Evolutionary conservation across 1,284 basidiomycete genomes (phyloP), one percentile per base, ranked within the genome.

Genomic region (Malassezia brasiliensis): DNA sequence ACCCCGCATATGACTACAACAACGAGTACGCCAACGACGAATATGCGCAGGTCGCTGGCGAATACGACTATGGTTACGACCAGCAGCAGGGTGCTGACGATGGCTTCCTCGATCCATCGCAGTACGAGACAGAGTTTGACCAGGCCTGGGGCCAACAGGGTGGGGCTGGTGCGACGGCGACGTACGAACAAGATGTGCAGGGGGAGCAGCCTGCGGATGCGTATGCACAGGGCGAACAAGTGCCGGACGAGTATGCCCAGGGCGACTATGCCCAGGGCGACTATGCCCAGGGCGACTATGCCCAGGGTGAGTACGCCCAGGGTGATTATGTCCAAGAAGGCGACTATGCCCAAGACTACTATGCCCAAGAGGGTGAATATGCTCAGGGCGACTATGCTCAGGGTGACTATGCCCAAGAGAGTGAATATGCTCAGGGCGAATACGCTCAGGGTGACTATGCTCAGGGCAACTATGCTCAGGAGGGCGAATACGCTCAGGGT

Each of bases 21-120:
- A 2, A 25, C 34, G 46, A 20, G 14, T 20, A 47, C n/a, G n/a
- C 4, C 47, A 17, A 20, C 12, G 32, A n/a, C 22, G 25, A 19
- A 22, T n/a, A 49, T 8, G n/a, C 35, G 5, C 38, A 22, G 31
- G 40, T 7, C 6, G 12, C 15, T 5, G 19, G 22, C 20, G 38
- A 15, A 1, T 30, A 48, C 4, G 38, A 31, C 11, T 17, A 30
- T 14, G 48, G 19, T 10, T 28, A 39, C 37, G 37, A 49, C 10
- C 47, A 38, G 47, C 28, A 25, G 17, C 19, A 44, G 14, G 47
- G 40, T 11, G 14, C 47, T 7, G 40, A 22, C 31, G 45, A 22
- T 25, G 48, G 34, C 14, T 57, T 57, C 41, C 44, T 60, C 12
- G 55, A 56, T n/a, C 52, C 53, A 14, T 51, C 52, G 14, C 57